A percentile compares a stretch with the other conserved stretches of the same genome.
Evolutionary conservation across 2,329 filamentous ascomycete genomes (phyloP).

Genomic region (Albifimbria verrucaria): DNA sequence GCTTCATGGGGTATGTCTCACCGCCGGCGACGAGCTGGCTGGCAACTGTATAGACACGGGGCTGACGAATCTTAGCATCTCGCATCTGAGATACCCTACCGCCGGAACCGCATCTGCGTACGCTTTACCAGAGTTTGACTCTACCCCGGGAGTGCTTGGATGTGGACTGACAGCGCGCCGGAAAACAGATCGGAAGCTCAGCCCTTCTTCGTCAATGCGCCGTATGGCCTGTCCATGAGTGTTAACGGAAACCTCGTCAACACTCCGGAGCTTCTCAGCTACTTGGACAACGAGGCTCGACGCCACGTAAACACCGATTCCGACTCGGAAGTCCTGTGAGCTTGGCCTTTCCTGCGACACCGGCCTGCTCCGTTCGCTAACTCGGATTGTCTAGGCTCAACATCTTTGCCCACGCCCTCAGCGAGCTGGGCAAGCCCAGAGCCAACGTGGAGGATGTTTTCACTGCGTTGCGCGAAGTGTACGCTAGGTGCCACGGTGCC

Average conservation of each 20-base stretch:
- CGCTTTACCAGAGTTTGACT: constrained; percentile 5
- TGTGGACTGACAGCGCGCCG: constrained; percentile 28
- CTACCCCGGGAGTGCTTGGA: not conserved
- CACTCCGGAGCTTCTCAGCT: constrained; percentile 63
- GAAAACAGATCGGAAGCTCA: constrained; percentile 73
- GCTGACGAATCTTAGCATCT: constrained; percentile 43
- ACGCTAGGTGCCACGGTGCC: constrained; percentile 68
- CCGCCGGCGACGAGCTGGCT: not conserved
- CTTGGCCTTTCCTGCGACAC: not conserved
- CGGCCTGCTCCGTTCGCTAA: constrained; percentile 3
- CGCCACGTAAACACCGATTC: constrained; percentile 89
- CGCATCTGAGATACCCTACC: constrained; percentile 85
- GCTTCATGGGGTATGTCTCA: constrained; percentile 65
- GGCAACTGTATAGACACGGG: not conserved
- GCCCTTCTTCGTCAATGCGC: constrained; percentile 87
- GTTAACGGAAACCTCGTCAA: constrained; percentile 91
- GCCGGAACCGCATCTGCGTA: constrained; percentile 67
- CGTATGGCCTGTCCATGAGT: constrained; percentile 21
- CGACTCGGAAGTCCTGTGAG: constrained; percentile 57
- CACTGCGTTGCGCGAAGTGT: constrained; percentile 67
- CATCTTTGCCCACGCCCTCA: constrained; percentile 79
- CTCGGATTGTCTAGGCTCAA: constrained; percentile 53
- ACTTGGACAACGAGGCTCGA: constrained; percentile 74
- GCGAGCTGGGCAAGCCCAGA: constrained; percentile 76
- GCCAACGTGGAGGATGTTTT: constrained; percentile 78